Evolutionary conservation across 257 asterid species (phyloP).

Genomic region (Ehretia macrophylla): DNA sequence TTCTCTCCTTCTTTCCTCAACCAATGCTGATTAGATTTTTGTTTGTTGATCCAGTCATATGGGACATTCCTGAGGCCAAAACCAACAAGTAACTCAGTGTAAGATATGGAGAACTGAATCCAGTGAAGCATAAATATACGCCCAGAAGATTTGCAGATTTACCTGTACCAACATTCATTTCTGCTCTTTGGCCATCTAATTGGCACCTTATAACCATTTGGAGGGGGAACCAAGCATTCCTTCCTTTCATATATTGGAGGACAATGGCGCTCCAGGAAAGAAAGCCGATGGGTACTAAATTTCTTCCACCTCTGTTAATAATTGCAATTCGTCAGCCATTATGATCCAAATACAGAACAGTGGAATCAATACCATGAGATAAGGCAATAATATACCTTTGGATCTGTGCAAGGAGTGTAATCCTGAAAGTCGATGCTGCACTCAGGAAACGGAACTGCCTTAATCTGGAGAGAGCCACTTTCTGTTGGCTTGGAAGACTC

Average conservation of each 20-base stretch:
- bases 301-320: constrained; percentile 73
- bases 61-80: constrained; percentile 72
- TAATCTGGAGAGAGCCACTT: constrained; percentile 46
- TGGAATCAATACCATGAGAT: constrained; percentile 1
- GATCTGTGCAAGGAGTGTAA: constrained; percentile 99
- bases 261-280: constrained; percentile 84
- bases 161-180: constrained; percentile 91
- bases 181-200: constrained; percentile 90
- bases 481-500: constrained; percentile 33
- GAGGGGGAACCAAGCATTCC: constrained; percentile 87
- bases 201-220: constrained; percentile 73
- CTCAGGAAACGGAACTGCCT: constrained; percentile 55
- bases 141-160: not conserved
- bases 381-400: constrained; percentile 44
- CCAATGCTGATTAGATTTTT: constrained; percentile 96
- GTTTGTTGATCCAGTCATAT: constrained; percentile 94
- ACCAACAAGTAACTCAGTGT: not conserved
- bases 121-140: not conserved
- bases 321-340: constrained; percentile 3
- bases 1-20: constrained; percentile 89
- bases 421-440: constrained; percentile 78
- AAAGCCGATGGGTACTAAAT: constrained; percentile 51
- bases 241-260: constrained; percentile 71
- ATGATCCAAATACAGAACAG: not conserved
- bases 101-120: not conserved